Conservation (phyloP, 2,329 filamentous ascomycete species). For the Escovopsis sp. region DNA sequence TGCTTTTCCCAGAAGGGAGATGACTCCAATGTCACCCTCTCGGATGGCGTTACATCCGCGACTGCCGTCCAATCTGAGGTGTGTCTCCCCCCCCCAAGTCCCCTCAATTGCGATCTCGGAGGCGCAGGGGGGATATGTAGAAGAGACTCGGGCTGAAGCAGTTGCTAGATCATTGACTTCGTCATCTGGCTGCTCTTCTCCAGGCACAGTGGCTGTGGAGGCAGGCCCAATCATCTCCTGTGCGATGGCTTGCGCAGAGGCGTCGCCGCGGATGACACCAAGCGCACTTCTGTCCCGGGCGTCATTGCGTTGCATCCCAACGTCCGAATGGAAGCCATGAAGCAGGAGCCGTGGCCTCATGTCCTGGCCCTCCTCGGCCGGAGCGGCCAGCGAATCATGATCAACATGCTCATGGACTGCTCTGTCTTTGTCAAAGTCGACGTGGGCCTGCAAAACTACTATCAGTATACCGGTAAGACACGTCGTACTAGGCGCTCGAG, state of each 20-base stretch:
- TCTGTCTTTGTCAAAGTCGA: conserved; percentile 57
- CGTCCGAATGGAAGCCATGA: conserved; percentile 53
- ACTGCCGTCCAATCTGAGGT: conserved; percentile 51
- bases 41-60: conserved; percentile 28
- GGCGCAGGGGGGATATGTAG: background rate
- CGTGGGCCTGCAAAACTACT: conserved; percentile 48
- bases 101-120: background rate
- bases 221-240: conserved; percentile 56
- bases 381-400: conserved; percentile 63
- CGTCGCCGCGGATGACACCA: conserved; percentile 17
- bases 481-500: too few relatives aligned
- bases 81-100: conserved; percentile 2
- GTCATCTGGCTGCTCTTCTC: conserved; percentile 65
- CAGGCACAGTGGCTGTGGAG: conserved; percentile 28
- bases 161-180: conserved; percentile 56
- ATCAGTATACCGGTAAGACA: conserved; percentile 60
- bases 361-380: conserved; percentile 60
- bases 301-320: conserved; percentile 53
- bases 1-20: conserved; percentile 49
- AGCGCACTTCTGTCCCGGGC: conserved; percentile 43
- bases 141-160: background rate
- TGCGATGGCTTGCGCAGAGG: conserved; percentile 64
- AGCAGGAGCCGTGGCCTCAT: conserved; percentile 57
- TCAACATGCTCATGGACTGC: conserved; percentile 61
- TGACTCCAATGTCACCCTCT: conserved; percentile 40